A percentile compares a stretch with the other conserved stretches of the same genome.
Conservation (phyloP, 192 early-diverging fungal genomes). For the Coemansia erecta region DNA sequence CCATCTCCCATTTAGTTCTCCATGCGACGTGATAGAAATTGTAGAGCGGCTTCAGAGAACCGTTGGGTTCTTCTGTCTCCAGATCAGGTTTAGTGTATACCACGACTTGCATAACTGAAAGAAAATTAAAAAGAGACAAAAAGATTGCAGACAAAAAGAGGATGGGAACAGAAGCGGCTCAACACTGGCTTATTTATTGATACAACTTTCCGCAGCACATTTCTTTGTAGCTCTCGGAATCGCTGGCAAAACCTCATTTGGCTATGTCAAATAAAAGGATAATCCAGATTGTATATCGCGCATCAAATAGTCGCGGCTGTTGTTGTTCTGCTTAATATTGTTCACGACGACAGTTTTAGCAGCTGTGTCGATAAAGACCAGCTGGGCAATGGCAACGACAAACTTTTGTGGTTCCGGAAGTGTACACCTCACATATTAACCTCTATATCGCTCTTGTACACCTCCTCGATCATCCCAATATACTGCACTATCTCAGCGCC, state of each 20-base stretch:
- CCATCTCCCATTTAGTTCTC: neutral
- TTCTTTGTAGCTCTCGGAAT: too few species aligned
- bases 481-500: constrained; percentile 68
- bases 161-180: too few species aligned
- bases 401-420: constrained; percentile 85
- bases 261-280: constrained; percentile 24
- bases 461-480: constrained; percentile 66
- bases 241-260: too few species aligned
- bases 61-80: too few species aligned
- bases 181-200: too few species aligned
- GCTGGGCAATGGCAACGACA: constrained; percentile 77
- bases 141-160: too few species aligned
- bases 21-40: too few species aligned
- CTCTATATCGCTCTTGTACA: constrained; percentile 65
- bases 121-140: too few species aligned
- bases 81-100: too few species aligned
- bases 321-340: constrained; percentile 44
- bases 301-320: constrained; percentile 14
- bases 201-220: too few species aligned
- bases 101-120: too few species aligned
- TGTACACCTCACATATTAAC: constrained; percentile 85
- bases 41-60: too few species aligned
- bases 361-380: constrained; percentile 75
- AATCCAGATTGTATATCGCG: constrained; percentile 15
- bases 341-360: constrained; percentile 58